A percentile compares a stretch with the other conserved stretches of the same genome.
Evolutionary conservation across 352 stramenopile species (phyloP).

Genomic region (Pythium guiyangense): DNA sequence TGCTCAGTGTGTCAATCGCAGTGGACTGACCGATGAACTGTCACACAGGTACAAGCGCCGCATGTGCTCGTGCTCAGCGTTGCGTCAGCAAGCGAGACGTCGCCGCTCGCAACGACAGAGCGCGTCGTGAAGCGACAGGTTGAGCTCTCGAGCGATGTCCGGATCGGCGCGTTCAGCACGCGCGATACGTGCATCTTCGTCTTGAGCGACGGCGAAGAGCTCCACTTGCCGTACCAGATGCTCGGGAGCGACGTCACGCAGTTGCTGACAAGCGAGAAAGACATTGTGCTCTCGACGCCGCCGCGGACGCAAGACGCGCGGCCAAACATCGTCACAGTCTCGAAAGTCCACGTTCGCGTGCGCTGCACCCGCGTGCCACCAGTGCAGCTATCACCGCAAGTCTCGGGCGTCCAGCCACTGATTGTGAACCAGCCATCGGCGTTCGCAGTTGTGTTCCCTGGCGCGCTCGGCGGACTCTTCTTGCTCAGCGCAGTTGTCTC

Average conservation of each 20-base stretch:
- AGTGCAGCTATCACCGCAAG: slow-evolving; percentile 30
- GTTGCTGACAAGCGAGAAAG: slow-evolving; percentile 41
- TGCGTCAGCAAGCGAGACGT: slow-evolving; percentile 22
- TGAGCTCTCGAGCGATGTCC: slow-evolving; percentile 43
- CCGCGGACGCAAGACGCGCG: slow-evolving; percentile 37
- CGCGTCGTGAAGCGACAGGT: slow-evolving; percentile 62
- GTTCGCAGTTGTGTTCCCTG: slow-evolving; percentile 65
- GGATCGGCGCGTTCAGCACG: slow-evolving; percentile 42
- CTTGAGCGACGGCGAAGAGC: slow-evolving; percentile 69
- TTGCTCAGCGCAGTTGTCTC: slow-evolving; percentile 73
- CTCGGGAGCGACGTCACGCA: slow-evolving; percentile 32
- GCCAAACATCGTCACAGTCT: slow-evolving; percentile 49
- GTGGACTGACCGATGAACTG: not conserved
- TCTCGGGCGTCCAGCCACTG: slow-evolving; percentile 33
- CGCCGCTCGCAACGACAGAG: slow-evolving; percentile 27
- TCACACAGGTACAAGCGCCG: slow-evolving; percentile 19
- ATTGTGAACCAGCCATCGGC: slow-evolving; percentile 39
- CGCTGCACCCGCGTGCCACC: slow-evolving; percentile 34
- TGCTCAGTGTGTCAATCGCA: no score
- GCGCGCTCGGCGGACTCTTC: slow-evolving; percentile 63
- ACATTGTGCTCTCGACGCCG: slow-evolving; percentile 52
- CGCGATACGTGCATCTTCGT: slow-evolving; percentile 67
- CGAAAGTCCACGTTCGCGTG: slow-evolving; percentile 55
- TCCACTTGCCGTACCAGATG: slow-evolving; percentile 49
- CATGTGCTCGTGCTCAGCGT: slow-evolving; percentile 65